Percentiles rank a stretch among this genome's conserved stretches.
phyloP scores from a whole-genome alignment of 2,329 filamentous ascomycete species.

The Zalaria obscura region DNA sequence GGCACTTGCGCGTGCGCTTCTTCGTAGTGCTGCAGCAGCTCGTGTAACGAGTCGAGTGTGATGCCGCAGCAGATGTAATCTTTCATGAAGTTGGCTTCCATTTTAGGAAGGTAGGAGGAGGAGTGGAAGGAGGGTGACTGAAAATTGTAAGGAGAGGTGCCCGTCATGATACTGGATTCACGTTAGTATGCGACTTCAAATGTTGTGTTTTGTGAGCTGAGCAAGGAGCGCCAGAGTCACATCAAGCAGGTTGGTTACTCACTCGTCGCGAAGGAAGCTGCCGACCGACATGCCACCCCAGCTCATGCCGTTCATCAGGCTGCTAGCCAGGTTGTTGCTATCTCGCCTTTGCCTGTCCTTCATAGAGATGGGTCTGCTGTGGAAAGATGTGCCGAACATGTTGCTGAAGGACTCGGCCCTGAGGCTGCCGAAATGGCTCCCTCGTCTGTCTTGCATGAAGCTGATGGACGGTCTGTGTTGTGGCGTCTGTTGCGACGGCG shows the following conservation, averaged over 20 bases:
- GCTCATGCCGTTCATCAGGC: slow-evolving; percentile 68
- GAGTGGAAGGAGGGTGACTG: slow-evolving; percentile 94
- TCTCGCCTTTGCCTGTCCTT: slow-evolving; percentile 41
- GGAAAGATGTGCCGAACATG: slow-evolving; percentile 38
- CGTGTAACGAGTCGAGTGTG: slow-evolving; percentile 80
- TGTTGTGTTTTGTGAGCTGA: no score
- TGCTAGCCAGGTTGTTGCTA: slow-evolving; percentile 40
- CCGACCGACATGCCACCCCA: slow-evolving; percentile 95
- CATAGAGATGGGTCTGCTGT: slow-evolving; percentile 47
- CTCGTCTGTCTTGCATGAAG: slow-evolving; percentile 9
- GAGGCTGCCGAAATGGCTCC: slow-evolving; percentile 20
- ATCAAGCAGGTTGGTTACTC: slow-evolving; percentile 33
- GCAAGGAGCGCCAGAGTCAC: no score
- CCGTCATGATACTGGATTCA: slow-evolving; percentile 66
- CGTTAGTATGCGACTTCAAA: background rate
- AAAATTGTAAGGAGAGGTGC: slow-evolving; percentile 79
- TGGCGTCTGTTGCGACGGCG: slow-evolving; percentile 2
- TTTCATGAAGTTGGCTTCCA: slow-evolving; percentile 95
- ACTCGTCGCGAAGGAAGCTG: slow-evolving; percentile 97
- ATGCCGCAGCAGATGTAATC: slow-evolving; percentile 93
- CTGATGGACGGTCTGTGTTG: slow-evolving; percentile 1
- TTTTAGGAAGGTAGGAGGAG: slow-evolving; percentile 87
- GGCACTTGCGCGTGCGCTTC: slow-evolving; percentile 65
- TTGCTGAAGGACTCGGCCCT: slow-evolving; percentile 42
- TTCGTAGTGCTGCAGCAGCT: slow-evolving; percentile 92